Evolutionary conservation across 371 early-diverging fungal genomes (phyloP).

Genomic region (Sporodiniella umbellata): DNA sequence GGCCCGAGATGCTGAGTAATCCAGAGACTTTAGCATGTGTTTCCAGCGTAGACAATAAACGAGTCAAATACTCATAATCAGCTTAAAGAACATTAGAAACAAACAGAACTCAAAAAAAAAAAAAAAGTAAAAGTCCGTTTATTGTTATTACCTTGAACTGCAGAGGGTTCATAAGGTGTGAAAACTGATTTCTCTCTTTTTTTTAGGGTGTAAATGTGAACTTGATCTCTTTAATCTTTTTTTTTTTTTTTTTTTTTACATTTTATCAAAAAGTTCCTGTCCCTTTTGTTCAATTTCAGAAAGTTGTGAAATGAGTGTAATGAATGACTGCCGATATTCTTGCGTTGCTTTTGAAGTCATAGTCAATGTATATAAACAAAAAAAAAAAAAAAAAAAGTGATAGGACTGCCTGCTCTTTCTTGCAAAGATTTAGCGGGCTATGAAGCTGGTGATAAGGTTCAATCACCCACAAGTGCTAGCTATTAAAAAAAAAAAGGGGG

Average conservation of each 20-base stretch:
- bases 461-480: too few species aligned
- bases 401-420: too few species aligned
- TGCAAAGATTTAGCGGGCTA: too few species aligned
- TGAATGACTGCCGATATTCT: constrained; percentile 42
- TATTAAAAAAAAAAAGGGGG: too few species aligned
- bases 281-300: constrained; percentile 41
- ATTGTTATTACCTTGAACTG: constrained; percentile 28
- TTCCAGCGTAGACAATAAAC: constrained; percentile 28
- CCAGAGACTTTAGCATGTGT: constrained; percentile 39
- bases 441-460: too few species aligned
- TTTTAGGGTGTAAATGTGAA: not conserved
- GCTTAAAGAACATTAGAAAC: constrained; percentile 11
- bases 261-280: constrained; percentile 45
- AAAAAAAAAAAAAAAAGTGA: not conserved
- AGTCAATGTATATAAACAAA: too few species aligned
- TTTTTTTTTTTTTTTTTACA: constrained; percentile 17
- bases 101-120: too few species aligned
- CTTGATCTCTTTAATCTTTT: not conserved
- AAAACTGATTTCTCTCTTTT: constrained; percentile 37
- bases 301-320: constrained; percentile 41
- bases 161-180: constrained; percentile 30
- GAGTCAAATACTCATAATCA: constrained; percentile 35
- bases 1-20: constrained; percentile 41
- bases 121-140: not conserved
- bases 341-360: constrained; percentile 49